A percentile compares a stretch with the other conserved stretches of the same genome.
Evolutionary conservation across 352 stramenopile species (phyloP).

Genomic region (Blastocystis sp.): DNA sequence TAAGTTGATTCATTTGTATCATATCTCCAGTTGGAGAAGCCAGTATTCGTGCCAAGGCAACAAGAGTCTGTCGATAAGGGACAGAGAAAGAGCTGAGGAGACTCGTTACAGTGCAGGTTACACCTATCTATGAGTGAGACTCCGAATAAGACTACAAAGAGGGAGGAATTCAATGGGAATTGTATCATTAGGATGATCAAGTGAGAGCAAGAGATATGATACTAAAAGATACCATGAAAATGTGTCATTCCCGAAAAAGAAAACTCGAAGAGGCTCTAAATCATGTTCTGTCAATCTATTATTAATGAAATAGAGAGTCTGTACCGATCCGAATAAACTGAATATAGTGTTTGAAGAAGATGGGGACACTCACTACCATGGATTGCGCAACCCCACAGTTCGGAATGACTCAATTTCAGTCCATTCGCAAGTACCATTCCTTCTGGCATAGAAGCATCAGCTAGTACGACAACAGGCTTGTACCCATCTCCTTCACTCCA

Average conservation of each 20-base stretch:
- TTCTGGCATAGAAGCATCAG: not conserved
- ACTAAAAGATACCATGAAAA: conserved; percentile 34
- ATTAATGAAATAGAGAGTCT: not conserved
- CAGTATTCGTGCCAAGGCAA: not conserved
- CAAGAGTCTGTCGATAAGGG: not conserved
- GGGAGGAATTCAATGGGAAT: conserved; percentile 29
- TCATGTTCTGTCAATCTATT: conserved; percentile 35
- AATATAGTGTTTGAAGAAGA: not conserved
- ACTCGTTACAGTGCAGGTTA: no score
- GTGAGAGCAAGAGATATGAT: not conserved
- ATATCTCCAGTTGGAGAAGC: not conserved
- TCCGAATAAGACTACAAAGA: not conserved
- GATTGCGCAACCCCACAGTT: not conserved
- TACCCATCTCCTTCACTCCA: not conserved
- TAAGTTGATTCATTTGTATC: not conserved
- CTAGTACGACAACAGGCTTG: not conserved
- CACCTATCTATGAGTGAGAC: no score
- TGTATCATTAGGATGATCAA: conserved; percentile 15
- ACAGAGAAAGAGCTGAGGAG: no score
- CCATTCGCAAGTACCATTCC: not conserved
- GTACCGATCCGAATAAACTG: conserved; percentile 23
- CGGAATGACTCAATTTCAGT: not conserved
- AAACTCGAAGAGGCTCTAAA: conserved; percentile 8
- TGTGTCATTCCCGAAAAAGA: conserved; percentile 33
- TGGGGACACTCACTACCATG: not conserved